Evolutionary conservation across 306 rosid genomes (phyloP).

Genomic region (Cicer arietinum): DNA sequence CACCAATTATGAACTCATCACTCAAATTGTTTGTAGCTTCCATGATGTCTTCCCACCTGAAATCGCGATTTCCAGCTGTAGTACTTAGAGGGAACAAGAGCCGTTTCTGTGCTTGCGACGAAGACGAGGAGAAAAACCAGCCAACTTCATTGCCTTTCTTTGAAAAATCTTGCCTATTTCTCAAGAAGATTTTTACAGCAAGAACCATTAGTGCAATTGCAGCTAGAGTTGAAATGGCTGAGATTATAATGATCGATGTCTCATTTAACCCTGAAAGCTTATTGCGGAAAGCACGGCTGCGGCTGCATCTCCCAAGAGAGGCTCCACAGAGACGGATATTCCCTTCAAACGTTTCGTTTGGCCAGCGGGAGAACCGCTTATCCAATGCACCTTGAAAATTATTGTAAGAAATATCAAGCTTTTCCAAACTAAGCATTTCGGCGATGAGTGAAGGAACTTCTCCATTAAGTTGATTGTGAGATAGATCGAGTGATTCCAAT

Average conservation of each 20-base stretch:
- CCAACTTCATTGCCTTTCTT: slow-evolving; percentile 55
- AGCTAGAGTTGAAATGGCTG: slow-evolving; percentile 70
- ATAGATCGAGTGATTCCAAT: slow-evolving; percentile 81
- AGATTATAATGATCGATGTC: slow-evolving; percentile 55
- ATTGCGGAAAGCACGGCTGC: slow-evolving; percentile 1
- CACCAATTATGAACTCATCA: slow-evolving; percentile 75
- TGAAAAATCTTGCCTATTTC: slow-evolving; percentile 50
- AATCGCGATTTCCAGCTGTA: slow-evolving; percentile 53
- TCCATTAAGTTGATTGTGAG: slow-evolving; percentile 83
- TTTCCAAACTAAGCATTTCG: slow-evolving; percentile 74
- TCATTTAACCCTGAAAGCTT: slow-evolving; percentile 50
- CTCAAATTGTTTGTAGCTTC: slow-evolving; percentile 77
- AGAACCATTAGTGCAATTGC: slow-evolving; percentile 65
- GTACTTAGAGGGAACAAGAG: slow-evolving; percentile 57
- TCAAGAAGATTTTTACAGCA: slow-evolving; percentile 51
- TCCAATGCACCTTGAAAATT: slow-evolving; percentile 66
- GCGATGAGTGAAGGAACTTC: slow-evolving; percentile 65
- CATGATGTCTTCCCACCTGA: slow-evolving; percentile 82
- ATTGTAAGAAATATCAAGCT: slow-evolving; percentile 80
- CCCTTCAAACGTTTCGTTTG: slow-evolving; percentile 62
- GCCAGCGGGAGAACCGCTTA: slow-evolving; percentile 72
- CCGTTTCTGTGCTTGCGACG: slow-evolving; percentile 61
- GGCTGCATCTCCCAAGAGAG: slow-evolving; percentile 62
- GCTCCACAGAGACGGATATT: slow-evolving; percentile 78
- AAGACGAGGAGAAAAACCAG: slow-evolving; percentile 65